These are phyloP conservation scores for Sporodiniella umbellata DNA, from an alignment of 371 early-diverging fungal genomes.

Conservation along the genomic window DNA sequence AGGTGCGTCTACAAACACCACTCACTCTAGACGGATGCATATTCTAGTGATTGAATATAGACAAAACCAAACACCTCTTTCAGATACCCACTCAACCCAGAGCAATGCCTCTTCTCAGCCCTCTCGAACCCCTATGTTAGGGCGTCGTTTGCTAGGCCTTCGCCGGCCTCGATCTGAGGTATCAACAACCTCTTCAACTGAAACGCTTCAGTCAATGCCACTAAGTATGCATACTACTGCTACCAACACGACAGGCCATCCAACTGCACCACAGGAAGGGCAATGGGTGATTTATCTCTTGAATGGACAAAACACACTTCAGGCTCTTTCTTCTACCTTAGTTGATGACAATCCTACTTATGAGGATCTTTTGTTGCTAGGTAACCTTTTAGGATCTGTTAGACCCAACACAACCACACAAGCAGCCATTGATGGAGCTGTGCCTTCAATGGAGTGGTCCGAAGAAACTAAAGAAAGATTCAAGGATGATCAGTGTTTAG, in stretches of 20 bases:
- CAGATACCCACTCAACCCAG: neutral
- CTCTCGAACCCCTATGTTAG: neutral
- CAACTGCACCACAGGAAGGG: slow-evolving; percentile 4
- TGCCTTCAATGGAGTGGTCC: slow-evolving; percentile 35
- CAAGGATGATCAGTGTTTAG: slow-evolving; percentile 35
- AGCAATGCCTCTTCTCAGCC: neutral
- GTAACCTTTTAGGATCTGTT: slow-evolving; percentile 57
- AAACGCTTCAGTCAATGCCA: slow-evolving; percentile 26
- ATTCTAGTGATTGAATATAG: slow-evolving; percentile 19
- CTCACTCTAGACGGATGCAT: slow-evolving; percentile 17
- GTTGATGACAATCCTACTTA: slow-evolving; percentile 41
- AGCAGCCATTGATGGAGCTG: slow-evolving; percentile 42
- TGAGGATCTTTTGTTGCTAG: slow-evolving; percentile 58
- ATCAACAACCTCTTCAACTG: slow-evolving; percentile 22
- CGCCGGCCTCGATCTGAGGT: slow-evolving; percentile 17
- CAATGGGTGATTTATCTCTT: slow-evolving; percentile 44
- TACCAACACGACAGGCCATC: slow-evolving; percentile 1
- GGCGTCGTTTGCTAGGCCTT: slow-evolving; percentile 6
- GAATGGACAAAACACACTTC: slow-evolving; percentile 16
- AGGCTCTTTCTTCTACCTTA: slow-evolving; percentile 9
- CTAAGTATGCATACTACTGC: slow-evolving; percentile 11
- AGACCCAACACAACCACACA: slow-evolving; percentile 53
- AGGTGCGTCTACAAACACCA: neutral
- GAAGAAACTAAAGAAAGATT: slow-evolving; percentile 23
- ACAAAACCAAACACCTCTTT: neutral